Evolutionary conservation across 768 basidiomycete species (phyloP), one percentile per base, ranked within the genome.

Genomic region (Brasilioporus rufonigricans): DNA sequence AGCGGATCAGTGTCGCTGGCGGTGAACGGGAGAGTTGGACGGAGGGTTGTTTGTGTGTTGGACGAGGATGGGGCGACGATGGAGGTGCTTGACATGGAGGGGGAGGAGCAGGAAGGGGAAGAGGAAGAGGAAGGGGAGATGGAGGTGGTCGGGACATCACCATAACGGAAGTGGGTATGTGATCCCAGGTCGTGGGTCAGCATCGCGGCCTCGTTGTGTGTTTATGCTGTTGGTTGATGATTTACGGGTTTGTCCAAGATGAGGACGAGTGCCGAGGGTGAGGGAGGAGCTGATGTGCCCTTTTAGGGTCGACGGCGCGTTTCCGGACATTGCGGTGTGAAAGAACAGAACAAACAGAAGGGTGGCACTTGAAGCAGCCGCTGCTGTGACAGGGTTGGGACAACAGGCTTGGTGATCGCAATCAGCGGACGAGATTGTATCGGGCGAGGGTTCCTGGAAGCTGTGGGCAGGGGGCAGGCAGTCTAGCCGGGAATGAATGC

Each of bases 1-100:
- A 64, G 68, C 61, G 85, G 83, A 56, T 71, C 70, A 26, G 80
- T 84, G 53, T 79, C 77, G 49, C 71, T 91, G 62, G 83, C 87
- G 49, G 77, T 90, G 67, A 93, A 93, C 67, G 90, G 91, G 59
- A 76, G 85, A 67, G 74, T 71, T 10, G 87, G 88, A 52, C 84
- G 90, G 64, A 76, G 87, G 63, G 84, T 91, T 48, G 88, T 83
- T 7, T 89, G 90, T 68, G 80, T 91, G 52, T 69, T 91, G 66
- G 88, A 88, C 68, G 73, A 70, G 54, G 75, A 76, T 50, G 89
- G 88, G 59, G 77, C 74, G 58, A 74, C 71, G 54, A 66, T 92
- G 78, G 87, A 92, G 73, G 77, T 85, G 43, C 74, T 91, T 63
- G 90, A 92, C 76, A 76, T 92, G 73, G 90, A 89, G 75, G 86